Evolutionary conservation across 352 stramenopile species (phyloP).

Genomic region (Proteromonas lacertae): DNA sequence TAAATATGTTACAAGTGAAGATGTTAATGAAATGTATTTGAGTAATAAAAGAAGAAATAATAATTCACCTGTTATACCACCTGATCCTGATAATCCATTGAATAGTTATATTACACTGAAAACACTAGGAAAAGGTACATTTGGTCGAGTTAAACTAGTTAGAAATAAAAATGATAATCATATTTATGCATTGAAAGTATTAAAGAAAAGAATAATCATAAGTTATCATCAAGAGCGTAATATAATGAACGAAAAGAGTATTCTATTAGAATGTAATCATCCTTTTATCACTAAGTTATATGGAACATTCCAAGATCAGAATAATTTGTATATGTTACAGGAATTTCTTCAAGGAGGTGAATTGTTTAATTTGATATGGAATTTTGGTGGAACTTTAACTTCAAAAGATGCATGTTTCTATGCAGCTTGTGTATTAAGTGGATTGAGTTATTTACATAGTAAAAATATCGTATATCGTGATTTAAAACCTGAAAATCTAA

Average conservation of each 20-base stretch:
- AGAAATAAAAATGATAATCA: constrained; percentile 11
- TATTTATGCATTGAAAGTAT: constrained; percentile 47
- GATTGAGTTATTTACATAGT: constrained; percentile 34
- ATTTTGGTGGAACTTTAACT: constrained; percentile 14
- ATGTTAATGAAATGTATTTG: too few relatives aligned
- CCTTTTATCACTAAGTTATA: constrained; percentile 61
- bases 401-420: constrained; percentile 23
- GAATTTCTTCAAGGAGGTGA: constrained; percentile 60
- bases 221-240: constrained; percentile 54
- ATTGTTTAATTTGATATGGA: constrained; percentile 12
- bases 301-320: constrained; percentile 44
- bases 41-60: too few relatives aligned
- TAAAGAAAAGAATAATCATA: constrained; percentile 64
- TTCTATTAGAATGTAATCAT: constrained; percentile 37
- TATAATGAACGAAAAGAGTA: constrained; percentile 52
- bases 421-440: constrained; percentile 21
- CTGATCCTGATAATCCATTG: too few relatives aligned
- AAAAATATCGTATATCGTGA: constrained; percentile 39
- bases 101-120: too few relatives aligned
- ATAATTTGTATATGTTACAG: constrained; percentile 66
- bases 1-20: too few relatives aligned
- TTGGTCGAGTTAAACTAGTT: constrained; percentile 44
- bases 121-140: constrained; percentile 68
- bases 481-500: constrained; percentile 44
- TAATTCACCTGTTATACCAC: too few relatives aligned